Evolutionary conservation across 1,284 basidiomycete species (phyloP).

Genomic region (Fomitopsis pinicola): DNA sequence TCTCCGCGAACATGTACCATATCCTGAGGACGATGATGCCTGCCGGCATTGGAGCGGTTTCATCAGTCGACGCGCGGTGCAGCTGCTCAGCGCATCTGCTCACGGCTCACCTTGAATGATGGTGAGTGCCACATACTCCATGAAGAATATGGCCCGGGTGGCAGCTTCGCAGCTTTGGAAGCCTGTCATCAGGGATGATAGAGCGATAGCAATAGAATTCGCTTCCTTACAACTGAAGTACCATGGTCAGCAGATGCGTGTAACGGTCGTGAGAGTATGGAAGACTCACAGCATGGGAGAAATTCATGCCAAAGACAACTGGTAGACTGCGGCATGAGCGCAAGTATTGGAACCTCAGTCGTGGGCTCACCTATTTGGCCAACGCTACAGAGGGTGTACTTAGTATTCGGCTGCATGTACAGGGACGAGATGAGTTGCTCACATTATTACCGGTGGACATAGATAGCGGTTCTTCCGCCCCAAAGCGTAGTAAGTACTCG

Average conservation of each 20-base stretch:
- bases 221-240: not conserved
- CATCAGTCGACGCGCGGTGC: not conserved
- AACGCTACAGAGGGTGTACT: not conserved
- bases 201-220: not conserved
- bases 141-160: constrained; percentile 1
- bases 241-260: not conserved
- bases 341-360: not conserved
- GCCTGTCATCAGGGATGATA: not conserved
- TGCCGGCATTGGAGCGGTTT: not conserved
- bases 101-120: constrained; percentile 19
- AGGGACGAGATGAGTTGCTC: constrained; percentile 3
- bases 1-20: constrained; percentile 25
- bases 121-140: not conserved
- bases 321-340: not conserved
- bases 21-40: constrained; percentile 25
- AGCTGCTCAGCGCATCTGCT: not conserved
- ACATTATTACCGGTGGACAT: constrained; percentile 15
- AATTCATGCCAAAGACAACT: not conserved
- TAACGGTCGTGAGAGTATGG: too few relatives aligned
- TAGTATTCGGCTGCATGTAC: not conserved
- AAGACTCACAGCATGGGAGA: not conserved
- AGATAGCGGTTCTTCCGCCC: constrained; percentile 24
- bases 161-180: not conserved
- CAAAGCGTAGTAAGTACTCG: not conserved
- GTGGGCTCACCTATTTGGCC: not conserved